Evolutionary conservation across 1,139 yeast species (phyloP).

Genomic region (Candida dubliniensis): DNA sequence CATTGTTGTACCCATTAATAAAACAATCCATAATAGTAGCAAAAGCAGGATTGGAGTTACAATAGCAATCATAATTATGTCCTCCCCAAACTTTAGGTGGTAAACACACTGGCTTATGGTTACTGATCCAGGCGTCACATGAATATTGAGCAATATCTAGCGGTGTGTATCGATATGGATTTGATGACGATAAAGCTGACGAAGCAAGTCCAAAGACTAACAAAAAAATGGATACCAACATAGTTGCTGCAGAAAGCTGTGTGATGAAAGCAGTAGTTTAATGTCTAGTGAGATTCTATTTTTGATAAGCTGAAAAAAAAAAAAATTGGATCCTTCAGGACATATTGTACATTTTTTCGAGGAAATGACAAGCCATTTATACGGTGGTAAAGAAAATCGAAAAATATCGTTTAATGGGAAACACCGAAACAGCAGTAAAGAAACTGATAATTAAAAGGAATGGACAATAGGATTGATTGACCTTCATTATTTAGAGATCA

Average conservation of each 20-base stretch:
- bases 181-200: not conserved
- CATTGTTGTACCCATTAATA: conserved; percentile 16
- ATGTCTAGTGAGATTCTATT: no score
- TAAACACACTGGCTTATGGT: conserved; percentile 6
- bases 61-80: conserved; percentile 15
- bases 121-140: conserved; percentile 9
- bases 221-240: not conserved
- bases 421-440: no score
- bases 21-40: conserved; percentile 19
- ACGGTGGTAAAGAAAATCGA: no score
- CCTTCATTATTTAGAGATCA: not conserved
- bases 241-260: not conserved
- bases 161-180: conserved; percentile 2
- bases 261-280: no score
- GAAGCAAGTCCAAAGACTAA: not conserved
- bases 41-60: conserved; percentile 18
- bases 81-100: conserved; percentile 7
- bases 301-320: no score
- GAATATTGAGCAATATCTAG: conserved; percentile 8
- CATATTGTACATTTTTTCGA: no score
- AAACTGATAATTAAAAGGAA: no score
- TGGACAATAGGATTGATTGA: no score
- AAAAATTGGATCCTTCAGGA: no score
- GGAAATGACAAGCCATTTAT: no score
- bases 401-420: no score